Evolutionary conservation across 2,329 filamentous ascomycete species (phyloP), one percentile per base, ranked within the genome.

Genomic region (Xylariales sp.): DNA sequence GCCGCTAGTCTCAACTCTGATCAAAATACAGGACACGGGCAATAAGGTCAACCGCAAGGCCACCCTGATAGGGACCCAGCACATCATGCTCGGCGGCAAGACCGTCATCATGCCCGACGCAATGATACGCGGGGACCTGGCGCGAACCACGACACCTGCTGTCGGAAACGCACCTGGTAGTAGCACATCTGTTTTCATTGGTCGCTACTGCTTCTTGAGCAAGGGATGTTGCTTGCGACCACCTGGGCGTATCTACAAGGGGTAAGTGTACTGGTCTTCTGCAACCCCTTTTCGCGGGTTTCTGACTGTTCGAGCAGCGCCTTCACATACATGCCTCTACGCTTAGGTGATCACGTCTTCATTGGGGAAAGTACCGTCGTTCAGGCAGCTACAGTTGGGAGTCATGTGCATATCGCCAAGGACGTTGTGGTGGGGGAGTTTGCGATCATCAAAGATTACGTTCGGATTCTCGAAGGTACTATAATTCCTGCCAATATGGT

Each of bases 11-110:
- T 12, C 18, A 21, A 25, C 29, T 31, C 14, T 5, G 4, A 2
- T 12, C 25, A 14, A 12, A 14, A 18, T 20, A 18, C 52, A 95
- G 90, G 91, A 97, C 68, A 95, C 90, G 3, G 93, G 93, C 52
- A 98, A 98, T 77, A 97, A 97, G 70, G 93, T 98, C 56, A 91
- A 90, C 28, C 88, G 93, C 51, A 88, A 88, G 53, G 87, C 88
- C 47, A 83, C 85, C 60, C 88, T 98, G 53, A 86, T 95, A 57
- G 93, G 93, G 56, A 96, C 91, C 16, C 89, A 95, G 54, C 95
- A 97, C 68, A 97, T 98, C 66, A 95, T 95, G 65, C 84, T 98
- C 2, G 93, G 89, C 53, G 93, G 93, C 49, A 95, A 88, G 66
- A 95, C 90, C 1, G 88, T 97, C 48, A 95, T 98, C 58, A 89